Base-by-base conservation (phyloP, 2,329 filamentous ascomycete genomes). In the Ilyonectria sp. region DNA sequence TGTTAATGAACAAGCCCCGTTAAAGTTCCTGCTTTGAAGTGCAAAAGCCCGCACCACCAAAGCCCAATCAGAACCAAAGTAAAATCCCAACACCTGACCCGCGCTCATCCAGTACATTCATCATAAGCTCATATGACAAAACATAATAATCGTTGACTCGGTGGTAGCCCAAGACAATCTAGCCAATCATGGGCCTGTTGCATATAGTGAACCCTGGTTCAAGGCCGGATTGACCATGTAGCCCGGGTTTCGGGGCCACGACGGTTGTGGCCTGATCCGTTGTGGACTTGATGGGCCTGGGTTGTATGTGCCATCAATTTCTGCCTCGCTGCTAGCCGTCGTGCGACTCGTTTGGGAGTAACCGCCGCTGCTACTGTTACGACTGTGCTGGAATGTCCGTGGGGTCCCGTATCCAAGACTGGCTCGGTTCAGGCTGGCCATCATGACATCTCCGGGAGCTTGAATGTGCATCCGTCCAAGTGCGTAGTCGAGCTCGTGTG, bases 311-410 rank as follows among this genome's bases (percentile, higher is more conserved):
- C 40, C 71, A 11, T 75, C 75, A 11, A 47, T 59, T 7, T 77
- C 75, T 26, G 71, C 67, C 54, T 79, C 78, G 47, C 75, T 79
- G 63, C 78, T 79, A 29, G 71, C 72, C 47, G 78, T 81, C 19
- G 74, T 75, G 17, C 75, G 75, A 63, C 79, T 81, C 19, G 75
- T 74, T 58, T 79, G 78, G n/a, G 80, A 82, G 64, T 79, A 75
- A 9, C 74, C 78, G 23, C 79, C 79, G 49, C 79, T 80, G 65
- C 79, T 80, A 58, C 72, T 76, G 40, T 76, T 77, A 23, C 79
- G 77, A 23, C 74, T 75, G 60, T 80, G 79, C 29, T 70, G 70
- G 52, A 74, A 72, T 40, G 71, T 71, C 40, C 75, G 68, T 43
- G 74, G 74, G 47, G 77, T 76, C 21, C 75, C 75, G 53, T 81